Evolutionary conservation across 208 protist genomes (phyloP).

Genomic region (Trichomonas gallinae): DNA sequence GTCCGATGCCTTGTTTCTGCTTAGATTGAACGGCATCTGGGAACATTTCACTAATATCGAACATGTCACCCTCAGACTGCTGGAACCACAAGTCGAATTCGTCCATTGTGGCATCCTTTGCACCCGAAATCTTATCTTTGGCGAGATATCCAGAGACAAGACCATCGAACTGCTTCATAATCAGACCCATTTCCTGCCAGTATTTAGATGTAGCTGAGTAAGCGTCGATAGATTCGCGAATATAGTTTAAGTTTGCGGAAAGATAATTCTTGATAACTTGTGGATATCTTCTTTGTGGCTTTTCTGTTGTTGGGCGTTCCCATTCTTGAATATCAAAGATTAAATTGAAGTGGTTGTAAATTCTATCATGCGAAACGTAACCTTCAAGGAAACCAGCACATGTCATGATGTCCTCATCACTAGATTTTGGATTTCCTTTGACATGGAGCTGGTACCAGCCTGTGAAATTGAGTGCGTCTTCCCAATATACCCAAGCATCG

Average conservation of each 20-base stretch:
- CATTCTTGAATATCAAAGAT: background rate
- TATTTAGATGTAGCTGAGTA: background rate
- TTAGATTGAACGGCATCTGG: background rate
- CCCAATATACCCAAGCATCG: background rate
- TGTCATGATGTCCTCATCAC: background rate
- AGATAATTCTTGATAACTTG: background rate
- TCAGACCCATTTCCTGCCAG: background rate
- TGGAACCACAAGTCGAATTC: background rate
- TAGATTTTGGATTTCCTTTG: background rate
- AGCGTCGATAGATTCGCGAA: background rate
- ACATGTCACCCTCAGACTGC: slow-evolving; percentile 5
- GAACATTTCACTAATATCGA: background rate
- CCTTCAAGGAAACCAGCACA: slow-evolving; percentile 1
- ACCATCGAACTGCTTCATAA: background rate
- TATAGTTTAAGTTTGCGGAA: background rate
- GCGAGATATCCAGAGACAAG: background rate
- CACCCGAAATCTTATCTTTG: too few species aligned
- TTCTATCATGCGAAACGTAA: background rate
- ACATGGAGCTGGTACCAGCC: background rate
- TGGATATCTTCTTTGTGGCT: background rate
- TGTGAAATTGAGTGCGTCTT: background rate
- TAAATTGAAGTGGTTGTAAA: background rate
- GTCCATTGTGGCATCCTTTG: background rate
- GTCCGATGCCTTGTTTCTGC: background rate
- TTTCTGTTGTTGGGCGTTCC: background rate